Conservation (phyloP, 2,329 filamentous ascomycete genomes). For the Thermomyces lanuginosus region DNA sequence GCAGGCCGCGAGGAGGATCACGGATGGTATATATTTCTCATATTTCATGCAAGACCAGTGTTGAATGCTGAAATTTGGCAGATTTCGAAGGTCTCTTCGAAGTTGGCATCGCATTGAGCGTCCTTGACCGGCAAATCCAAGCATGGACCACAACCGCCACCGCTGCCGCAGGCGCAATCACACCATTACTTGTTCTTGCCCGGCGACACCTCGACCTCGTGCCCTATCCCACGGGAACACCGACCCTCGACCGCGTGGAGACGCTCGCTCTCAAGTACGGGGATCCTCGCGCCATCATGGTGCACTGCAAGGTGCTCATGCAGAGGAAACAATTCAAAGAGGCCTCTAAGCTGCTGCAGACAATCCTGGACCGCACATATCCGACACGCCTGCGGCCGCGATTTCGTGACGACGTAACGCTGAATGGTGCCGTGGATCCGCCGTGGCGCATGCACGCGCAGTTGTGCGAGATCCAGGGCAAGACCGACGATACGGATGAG, state of each 20-base stretch:
- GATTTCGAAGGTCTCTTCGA: no score
- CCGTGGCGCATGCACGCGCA: constrained; percentile 16
- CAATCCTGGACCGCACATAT: constrained; percentile 11
- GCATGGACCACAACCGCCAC: constrained; percentile 2
- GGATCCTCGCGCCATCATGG: constrained; percentile 14
- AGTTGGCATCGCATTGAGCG: no score
- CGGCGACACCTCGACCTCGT: constrained; percentile 3
- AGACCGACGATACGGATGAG: constrained; percentile 8
- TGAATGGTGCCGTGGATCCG: constrained; percentile 7
- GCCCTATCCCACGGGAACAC: no score
- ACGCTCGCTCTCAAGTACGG: constrained; percentile 10
- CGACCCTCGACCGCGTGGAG: constrained; percentile 10
- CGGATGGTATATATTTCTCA: constrained; percentile 3
- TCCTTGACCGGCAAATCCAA: not conserved
- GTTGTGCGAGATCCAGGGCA: constrained; percentile 9
- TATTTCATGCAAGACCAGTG: no score
- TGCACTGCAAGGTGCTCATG: constrained; percentile 15
- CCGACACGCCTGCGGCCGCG: constrained; percentile 6
- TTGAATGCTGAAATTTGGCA: no score
- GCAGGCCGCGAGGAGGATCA: constrained; percentile 3
- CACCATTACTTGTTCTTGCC: constrained; percentile 1
- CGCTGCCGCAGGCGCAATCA: constrained; percentile 3
- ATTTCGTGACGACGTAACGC: constrained; percentile 6
- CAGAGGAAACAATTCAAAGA: constrained; percentile 10
- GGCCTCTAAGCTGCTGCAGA: constrained; percentile 12